phyloP scores from a whole-genome alignment of 1,284 basidiomycete genomes.

The Irpex sp. region DNA sequence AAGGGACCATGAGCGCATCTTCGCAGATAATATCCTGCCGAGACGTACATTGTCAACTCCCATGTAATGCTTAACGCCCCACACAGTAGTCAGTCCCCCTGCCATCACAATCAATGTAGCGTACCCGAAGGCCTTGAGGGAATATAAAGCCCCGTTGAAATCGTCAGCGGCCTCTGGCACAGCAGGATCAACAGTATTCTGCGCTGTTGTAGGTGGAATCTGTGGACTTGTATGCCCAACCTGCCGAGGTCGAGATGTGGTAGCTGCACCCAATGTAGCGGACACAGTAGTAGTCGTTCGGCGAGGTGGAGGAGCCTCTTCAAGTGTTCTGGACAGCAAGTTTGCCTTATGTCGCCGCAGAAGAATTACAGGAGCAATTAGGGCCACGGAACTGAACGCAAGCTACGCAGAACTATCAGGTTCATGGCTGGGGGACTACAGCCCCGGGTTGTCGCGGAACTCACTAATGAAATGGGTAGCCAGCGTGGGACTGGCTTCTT shows the following conservation, averaged over 20 bases:
- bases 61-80: conserved; percentile 36
- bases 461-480: conserved; percentile 25
- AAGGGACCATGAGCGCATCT: background rate
- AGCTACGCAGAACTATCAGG: conserved; percentile 23
- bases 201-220: background rate
- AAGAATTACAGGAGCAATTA: conserved; percentile 32
- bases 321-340: conserved; percentile 15
- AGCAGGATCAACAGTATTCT: background rate
- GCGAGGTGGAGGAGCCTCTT: conserved; percentile 27
- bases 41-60: conserved; percentile 37
- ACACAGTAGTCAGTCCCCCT: conserved; percentile 31
- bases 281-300: conserved; percentile 6
- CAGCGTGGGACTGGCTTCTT: conserved; percentile 21
- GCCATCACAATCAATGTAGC: conserved; percentile 39
- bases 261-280: conserved; percentile 1
- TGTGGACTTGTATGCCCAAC: background rate
- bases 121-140: conserved; percentile 41
- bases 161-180: conserved; percentile 15
- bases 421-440: background rate
- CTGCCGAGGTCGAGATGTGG: conserved; percentile 1
- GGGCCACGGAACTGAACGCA: conserved; percentile 33
- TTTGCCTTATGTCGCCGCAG: conserved; percentile 30
- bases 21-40: background rate
- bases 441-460: conserved; percentile 1
- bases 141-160: conserved; percentile 40